Conservation (phyloP, 306 rosid genomes). For the Cucumis cinereus region DNA sequence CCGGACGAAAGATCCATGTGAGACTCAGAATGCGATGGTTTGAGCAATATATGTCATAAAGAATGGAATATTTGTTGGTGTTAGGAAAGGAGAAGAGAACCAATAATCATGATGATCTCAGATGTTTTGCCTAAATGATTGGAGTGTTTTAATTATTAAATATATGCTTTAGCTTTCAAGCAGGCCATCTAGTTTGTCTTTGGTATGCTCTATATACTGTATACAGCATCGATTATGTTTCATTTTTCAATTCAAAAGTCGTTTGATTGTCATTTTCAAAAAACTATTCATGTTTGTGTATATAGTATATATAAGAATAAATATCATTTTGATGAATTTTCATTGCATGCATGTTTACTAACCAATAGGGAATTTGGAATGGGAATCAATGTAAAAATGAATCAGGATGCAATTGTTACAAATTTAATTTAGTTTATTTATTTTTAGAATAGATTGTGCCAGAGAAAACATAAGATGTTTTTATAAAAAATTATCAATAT, state of each 20-base stretch:
- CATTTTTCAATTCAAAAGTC: not conserved
- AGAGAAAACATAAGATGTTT: too few relatives aligned
- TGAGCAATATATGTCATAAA: not conserved
- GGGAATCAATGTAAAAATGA: too few relatives aligned
- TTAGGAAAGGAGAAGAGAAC: not conserved
- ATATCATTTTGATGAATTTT: too few relatives aligned
- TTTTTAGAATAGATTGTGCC: too few relatives aligned
- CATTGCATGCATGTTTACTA: too few relatives aligned
- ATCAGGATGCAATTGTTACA: too few relatives aligned
- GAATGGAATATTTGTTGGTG: not conserved
- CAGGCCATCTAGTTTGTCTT: not conserved
- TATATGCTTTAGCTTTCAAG: not conserved
- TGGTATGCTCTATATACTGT: not conserved
- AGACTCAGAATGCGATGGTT: not conserved
- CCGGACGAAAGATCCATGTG: not conserved
- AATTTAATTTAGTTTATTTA: too few relatives aligned
- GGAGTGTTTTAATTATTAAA: not conserved
- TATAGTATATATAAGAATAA: too few relatives aligned
- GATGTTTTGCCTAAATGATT: not conserved
- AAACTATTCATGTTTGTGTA: too few relatives aligned
- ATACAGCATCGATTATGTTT: not conserved
- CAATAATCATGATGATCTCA: slow-evolving; percentile 7
- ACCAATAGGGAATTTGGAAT: too few relatives aligned
- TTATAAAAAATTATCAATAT: too few relatives aligned
- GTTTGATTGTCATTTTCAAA: not conserved